These are phyloP conservation scores for Fraxinus excelsior DNA, from an alignment of 257 asterid species.

Conservation along the genomic window DNA sequence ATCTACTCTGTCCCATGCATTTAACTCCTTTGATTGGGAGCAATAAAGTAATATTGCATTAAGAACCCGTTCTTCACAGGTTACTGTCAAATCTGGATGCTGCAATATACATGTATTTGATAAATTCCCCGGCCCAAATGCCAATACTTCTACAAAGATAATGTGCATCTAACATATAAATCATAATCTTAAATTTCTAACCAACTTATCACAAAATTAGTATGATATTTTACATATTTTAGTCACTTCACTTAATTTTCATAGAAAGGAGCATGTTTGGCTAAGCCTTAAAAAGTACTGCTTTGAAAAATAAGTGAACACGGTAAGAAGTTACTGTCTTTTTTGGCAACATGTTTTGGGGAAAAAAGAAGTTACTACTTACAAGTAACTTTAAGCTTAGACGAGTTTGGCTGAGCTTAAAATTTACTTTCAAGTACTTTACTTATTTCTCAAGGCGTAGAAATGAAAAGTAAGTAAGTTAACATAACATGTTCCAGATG, in stretches of 20 bases:
- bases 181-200: not conserved
- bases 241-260: not conserved
- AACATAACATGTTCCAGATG: not conserved
- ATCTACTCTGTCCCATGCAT: slow-evolving; percentile 74
- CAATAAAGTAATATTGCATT: slow-evolving; percentile 85
- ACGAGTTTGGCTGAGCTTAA: not conserved
- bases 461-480: not conserved
- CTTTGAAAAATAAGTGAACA: not conserved
- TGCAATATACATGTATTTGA: slow-evolving; percentile 38
- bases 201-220: not conserved
- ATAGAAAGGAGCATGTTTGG: not conserved
- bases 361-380: too few relatives aligned
- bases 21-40: slow-evolving; percentile 60
- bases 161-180: not conserved
- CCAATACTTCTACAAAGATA: slow-evolving; percentile 20
- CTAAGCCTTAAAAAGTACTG: not conserved
- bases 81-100: slow-evolving; percentile 94
- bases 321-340: not conserved
- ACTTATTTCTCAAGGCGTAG: not conserved
- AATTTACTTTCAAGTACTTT: not conserved
- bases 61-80: slow-evolving; percentile 92
- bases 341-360: not conserved
- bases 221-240: not conserved
- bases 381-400: not conserved
- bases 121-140: not conserved